Base-by-base conservation (phyloP, 208 protist genomes). In the Strigomonas culicis region DNA sequence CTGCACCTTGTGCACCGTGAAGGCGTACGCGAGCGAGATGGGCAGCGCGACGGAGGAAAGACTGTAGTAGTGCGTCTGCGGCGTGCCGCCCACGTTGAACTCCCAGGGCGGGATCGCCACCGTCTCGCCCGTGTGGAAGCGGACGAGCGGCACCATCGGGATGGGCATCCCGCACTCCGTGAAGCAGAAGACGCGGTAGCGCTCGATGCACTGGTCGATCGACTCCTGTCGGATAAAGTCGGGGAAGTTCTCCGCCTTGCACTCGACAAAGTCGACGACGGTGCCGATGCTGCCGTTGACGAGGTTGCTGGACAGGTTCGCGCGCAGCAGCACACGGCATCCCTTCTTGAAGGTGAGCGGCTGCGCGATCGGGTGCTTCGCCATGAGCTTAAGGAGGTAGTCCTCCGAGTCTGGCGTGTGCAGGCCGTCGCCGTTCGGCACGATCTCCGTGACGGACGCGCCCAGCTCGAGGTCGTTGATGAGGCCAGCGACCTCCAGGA, bases 1-100 rank as follows among this genome's bases (percentile, higher is more conserved):
- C 66, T 97, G 92, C 46, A 95, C 92, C 74, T 97, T 97, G 77
- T 97, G 92, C 41, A 97, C 89, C 3, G 92, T 97, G 68, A 97
- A 97, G 61, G 68, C 86, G 65, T 95, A 97, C 27, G 85, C 92
- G 39, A 97, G 77, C 72, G 93, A 85, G 32, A 97, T 58, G 21
- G 92, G 92, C 25, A 97, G 57, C 13, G 75, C 61, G 66, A 79
- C 76, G 15, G 94, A 76, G 32, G 92, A 86, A 51, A 93, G 86
- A 17, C 77, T 81, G 76, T 93, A 97, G 74, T 82, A 97, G 68
- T 84, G 89, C 13, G 80, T 92, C 41, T 73, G 60, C 46, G 81
- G 72, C 2, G 77, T 87, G 34, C 92, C 92, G 11, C 88, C 92
- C 11, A 90, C 41, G 39, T 74, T 61, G 19, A 82, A 43, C 22